Conservation (phyloP, 164 flowering plant species). For the Echeveria elegans region DNA sequence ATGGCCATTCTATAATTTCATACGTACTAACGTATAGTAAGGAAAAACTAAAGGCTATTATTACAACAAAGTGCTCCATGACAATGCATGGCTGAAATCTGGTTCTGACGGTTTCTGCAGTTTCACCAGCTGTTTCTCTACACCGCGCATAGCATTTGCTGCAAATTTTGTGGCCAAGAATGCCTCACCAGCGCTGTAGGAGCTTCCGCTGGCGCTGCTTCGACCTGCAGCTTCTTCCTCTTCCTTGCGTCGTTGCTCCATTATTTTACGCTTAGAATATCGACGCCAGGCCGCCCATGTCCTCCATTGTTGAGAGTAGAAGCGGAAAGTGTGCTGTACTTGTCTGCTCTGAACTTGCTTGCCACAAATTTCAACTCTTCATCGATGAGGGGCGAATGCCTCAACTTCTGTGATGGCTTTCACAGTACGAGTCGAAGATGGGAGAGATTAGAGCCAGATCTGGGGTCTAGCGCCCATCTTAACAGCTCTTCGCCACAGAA, state of each 20-base stretch:
- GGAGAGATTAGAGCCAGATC: slow-evolving; percentile 75
- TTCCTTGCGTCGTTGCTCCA: slow-evolving; percentile 57
- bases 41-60: no score
- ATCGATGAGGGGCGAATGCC: slow-evolving; percentile 78
- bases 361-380: slow-evolving; percentile 96
- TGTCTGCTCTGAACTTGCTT: slow-evolving; percentile 90
- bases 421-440: slow-evolving; percentile 93
- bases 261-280: slow-evolving; percentile 62
- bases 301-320: slow-evolving; percentile 97
- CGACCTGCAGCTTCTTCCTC: slow-evolving; percentile 38
- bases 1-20: no score
- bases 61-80: no score
- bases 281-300: slow-evolving; percentile 99
- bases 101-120: no score
- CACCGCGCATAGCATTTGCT: slow-evolving; percentile 78
- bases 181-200: slow-evolving; percentile 73
- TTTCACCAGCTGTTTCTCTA: no score
- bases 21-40: no score
- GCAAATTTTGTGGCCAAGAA: slow-evolving; percentile 77
- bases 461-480: slow-evolving; percentile 98
- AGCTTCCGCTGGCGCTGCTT: slow-evolving; percentile 23
- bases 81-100: no score
- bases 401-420: no score
- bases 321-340: slow-evolving; percentile 93
- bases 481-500: slow-evolving; percentile 98